Percentiles rank a stretch among this genome's conserved stretches.
phyloP scores from a whole-genome alignment of 2,329 filamentous ascomycete genomes.

The Xylaria digitata region DNA sequence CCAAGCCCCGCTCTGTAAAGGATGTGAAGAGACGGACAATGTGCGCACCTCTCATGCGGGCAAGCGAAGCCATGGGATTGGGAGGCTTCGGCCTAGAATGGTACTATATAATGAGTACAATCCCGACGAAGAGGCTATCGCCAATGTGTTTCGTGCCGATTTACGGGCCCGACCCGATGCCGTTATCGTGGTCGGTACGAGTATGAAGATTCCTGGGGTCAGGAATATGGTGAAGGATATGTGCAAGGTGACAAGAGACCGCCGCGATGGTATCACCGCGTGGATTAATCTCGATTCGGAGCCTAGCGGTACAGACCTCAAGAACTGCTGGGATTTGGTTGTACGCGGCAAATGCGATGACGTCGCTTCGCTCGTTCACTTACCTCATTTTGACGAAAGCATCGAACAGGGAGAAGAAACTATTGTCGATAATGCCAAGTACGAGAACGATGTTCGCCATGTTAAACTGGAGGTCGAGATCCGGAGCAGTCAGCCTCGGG shows the following conservation, averaged over 20 bases:
- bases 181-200: constrained; percentile 94
- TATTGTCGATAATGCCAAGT: constrained; percentile 58
- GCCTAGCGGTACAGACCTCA: constrained; percentile 84
- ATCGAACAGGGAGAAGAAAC: constrained; percentile 63
- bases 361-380: constrained; percentile 77
- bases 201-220: constrained; percentile 93
- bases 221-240: constrained; percentile 89
- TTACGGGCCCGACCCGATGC: constrained; percentile 88
- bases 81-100: constrained; percentile 88
- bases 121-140: constrained; percentile 95
- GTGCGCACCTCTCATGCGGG: constrained; percentile 80
- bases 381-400: constrained; percentile 68
- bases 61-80: constrained; percentile 93
- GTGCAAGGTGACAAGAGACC: constrained; percentile 85
- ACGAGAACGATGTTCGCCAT: constrained; percentile 55
- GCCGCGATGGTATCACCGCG: constrained; percentile 85
- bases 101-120: constrained; percentile 98
- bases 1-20: constrained; percentile 80
- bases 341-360: constrained; percentile 89
- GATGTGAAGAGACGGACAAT: constrained; percentile 79
- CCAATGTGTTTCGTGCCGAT: constrained; percentile 87
- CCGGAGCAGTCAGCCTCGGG: constrained; percentile 45
- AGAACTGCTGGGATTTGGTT: constrained; percentile 92
- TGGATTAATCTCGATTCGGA: constrained; percentile 95
- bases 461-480: constrained; percentile 58